These are phyloP conservation scores for Rhazya stricta DNA, from an alignment of 257 asterid species.

Conservation along the genomic window DNA sequence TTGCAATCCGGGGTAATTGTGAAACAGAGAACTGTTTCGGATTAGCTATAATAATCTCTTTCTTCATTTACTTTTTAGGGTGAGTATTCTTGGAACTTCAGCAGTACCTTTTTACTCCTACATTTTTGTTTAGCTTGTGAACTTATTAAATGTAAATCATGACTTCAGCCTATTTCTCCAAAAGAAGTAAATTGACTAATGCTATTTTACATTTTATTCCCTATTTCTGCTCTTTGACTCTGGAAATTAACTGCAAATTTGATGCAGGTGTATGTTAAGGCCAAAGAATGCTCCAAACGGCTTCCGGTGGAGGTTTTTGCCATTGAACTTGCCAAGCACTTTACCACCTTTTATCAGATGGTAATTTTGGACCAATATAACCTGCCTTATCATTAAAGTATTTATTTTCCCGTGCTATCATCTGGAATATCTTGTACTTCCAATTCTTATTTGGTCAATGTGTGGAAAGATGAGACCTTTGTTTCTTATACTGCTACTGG, in stretches of 20 bases:
- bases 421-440: background rate
- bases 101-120: background rate
- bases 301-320: constrained; percentile 85
- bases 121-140: background rate
- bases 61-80: no score
- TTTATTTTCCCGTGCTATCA: background rate
- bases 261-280: constrained; percentile 86
- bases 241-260: constrained; percentile 8
- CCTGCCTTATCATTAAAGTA: background rate
- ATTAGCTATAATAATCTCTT: background rate
- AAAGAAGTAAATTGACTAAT: background rate
- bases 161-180: background rate
- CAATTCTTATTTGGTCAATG: background rate
- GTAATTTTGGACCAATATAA: constrained; percentile 24
- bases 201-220: background rate
- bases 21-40: background rate
- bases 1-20: background rate
- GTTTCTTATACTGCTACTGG: background rate
- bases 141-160: background rate
- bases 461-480: background rate
- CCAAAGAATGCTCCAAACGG: constrained; percentile 67
- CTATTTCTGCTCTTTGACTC: background rate
- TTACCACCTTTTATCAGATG: constrained; percentile 67
- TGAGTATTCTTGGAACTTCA: background rate
- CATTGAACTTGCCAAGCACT: constrained; percentile 78